These are phyloP conservation scores for Caloboletus inedulis DNA, from an alignment of 1,284 basidiomycete genomes.

Conservation along the genomic window DNA sequence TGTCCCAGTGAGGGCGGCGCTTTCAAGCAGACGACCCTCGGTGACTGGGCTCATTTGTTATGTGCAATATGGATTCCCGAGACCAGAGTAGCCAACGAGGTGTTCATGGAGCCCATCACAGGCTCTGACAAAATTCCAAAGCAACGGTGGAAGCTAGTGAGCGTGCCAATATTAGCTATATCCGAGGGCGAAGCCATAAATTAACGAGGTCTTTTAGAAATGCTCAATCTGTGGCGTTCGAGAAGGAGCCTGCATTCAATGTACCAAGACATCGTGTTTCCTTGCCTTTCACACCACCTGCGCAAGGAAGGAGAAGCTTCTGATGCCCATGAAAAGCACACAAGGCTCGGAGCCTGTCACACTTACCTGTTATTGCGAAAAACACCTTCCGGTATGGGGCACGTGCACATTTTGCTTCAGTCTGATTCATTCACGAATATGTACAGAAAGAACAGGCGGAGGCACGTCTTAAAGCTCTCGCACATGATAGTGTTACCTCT, in stretches of 20 bases:
- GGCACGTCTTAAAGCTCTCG: conserved; percentile 53
- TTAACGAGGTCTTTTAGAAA: conserved; percentile 44
- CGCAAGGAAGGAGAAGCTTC: conserved; percentile 78
- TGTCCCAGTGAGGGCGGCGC: conserved; percentile 98
- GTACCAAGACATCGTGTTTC: conserved; percentile 88
- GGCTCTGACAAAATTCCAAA: conserved; percentile 88
- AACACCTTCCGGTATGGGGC: conserved; percentile 77
- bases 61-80: conserved; percentile 99
- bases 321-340: conserved; percentile 85
- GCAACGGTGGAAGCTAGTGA: conserved; percentile 89
- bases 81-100: conserved; percentile 89
- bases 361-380: conserved; percentile 82
- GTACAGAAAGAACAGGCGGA: conserved; percentile 66
- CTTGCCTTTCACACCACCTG: conserved; percentile 96
- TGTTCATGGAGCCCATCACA: conserved; percentile 98
- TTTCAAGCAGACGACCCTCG: conserved; percentile 94
- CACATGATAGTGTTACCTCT: conserved; percentile 42
- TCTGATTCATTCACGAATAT: conserved; percentile 6
- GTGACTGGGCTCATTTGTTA: conserved; percentile 94
- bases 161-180: conserved; percentile 29
- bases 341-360: conserved; percentile 67
- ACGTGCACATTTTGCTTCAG: not conserved
- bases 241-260: conserved; percentile 95
- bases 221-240: conserved; percentile 84
- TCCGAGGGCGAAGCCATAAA: conserved; percentile 1